Conservation (phyloP, 495 filamentous ascomycete species). For the Neurospora sp. region DNA sequence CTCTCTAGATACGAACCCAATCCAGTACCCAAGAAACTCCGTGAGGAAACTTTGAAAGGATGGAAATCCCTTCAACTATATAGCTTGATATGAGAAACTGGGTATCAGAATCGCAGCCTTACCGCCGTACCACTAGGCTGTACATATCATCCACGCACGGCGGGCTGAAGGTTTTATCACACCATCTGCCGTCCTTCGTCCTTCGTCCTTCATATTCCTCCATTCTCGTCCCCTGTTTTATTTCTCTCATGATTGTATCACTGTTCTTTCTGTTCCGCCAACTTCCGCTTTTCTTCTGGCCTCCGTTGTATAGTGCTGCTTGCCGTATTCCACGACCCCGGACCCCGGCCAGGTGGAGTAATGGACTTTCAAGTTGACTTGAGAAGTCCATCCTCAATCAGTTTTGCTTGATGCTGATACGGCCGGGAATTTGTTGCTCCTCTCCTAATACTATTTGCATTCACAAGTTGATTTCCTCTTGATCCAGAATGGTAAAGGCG, state of each 20-base stretch:
- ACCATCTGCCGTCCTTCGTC: too few species aligned
- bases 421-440: not conserved
- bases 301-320: too few species aligned
- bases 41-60: not conserved
- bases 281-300: not conserved
- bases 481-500: not conserved
- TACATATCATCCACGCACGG: not conserved
- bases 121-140: not conserved
- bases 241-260: not conserved
- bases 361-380: too few species aligned
- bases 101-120: not conserved
- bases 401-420: too few species aligned
- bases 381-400: too few species aligned
- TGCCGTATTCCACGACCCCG: not conserved
- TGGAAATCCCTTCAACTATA: not conserved
- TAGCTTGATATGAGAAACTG: not conserved
- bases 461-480: not conserved
- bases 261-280: not conserved
- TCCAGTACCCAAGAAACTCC: not conserved
- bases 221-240: not conserved
- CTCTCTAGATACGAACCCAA: not conserved
- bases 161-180: too few species aligned
- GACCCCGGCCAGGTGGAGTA: not conserved
- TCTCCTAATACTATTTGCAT: not conserved
- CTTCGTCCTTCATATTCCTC: not conserved